Evolutionary conservation across 768 basidiomycete species (phyloP).

Genomic region (Ramaria rubella): DNA sequence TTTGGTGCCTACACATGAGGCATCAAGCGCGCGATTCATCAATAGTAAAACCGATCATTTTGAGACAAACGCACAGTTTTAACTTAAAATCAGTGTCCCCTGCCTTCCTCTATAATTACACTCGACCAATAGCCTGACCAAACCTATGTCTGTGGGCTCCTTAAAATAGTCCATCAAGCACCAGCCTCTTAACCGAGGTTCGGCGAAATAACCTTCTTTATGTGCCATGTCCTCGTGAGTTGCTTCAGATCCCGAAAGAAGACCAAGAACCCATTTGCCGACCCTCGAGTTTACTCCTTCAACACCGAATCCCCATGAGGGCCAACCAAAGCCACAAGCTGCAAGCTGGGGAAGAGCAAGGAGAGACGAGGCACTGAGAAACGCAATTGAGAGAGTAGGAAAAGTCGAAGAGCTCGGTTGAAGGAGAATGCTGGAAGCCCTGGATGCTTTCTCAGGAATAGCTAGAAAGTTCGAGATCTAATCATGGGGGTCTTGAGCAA

Average conservation of each 20-base stretch:
- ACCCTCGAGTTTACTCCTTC: constrained; percentile 81
- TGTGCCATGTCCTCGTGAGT: constrained; percentile 1
- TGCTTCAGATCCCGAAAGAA: constrained; percentile 26
- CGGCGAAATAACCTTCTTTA: constrained; percentile 12
- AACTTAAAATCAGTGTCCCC: no score
- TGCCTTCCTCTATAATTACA: constrained; percentile 58
- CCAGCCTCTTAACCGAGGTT: constrained; percentile 64
- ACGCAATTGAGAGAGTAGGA: constrained; percentile 65
- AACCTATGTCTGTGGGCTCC: constrained; percentile 43
- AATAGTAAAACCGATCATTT: no score
- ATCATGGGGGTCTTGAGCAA: constrained; percentile 39
- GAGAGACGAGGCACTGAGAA: constrained; percentile 72
- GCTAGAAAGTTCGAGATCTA: constrained; percentile 63
- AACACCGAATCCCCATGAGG: constrained; percentile 66
- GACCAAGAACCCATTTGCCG: constrained; percentile 61
- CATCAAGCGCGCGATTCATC: no score
- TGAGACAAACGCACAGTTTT: no score
- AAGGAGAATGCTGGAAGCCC: constrained; percentile 48
- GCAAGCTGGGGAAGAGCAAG: constrained; percentile 70
- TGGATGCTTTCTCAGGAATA: constrained; percentile 74
- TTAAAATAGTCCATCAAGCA: constrained; percentile 66
- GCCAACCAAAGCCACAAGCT: constrained; percentile 83
- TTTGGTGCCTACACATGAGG: no score
- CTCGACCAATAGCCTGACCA: constrained; percentile 67
- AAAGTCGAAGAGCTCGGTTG: constrained; percentile 26